Evolutionary conservation across 202 grass and related monocot species (phyloP).

Genomic region (Musa balbisiana): DNA sequence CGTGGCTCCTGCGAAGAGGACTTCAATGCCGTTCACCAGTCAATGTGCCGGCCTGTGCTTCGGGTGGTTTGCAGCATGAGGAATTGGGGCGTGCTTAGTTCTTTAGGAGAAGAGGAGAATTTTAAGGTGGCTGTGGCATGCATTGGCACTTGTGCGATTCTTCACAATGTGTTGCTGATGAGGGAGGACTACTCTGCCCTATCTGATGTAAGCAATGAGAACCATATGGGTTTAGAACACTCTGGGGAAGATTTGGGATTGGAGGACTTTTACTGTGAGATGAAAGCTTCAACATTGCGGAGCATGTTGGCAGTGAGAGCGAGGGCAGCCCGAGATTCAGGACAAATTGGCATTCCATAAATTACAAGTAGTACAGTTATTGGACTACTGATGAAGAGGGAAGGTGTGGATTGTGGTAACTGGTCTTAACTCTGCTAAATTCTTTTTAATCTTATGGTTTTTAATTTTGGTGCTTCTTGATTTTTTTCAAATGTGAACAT

Average conservation of each 20-base stretch:
- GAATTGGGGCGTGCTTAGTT: constrained; percentile 51
- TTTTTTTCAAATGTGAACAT: not conserved
- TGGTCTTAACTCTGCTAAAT: not conserved
- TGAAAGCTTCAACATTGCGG: not conserved
- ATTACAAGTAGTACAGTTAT: not conserved
- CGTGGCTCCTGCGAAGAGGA: constrained; percentile 33
- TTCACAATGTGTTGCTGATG: constrained; percentile 64
- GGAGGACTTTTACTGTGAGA: not conserved
- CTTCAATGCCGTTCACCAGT: constrained; percentile 47
- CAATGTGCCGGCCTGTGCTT: constrained; percentile 40
- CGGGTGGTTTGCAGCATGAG: constrained; percentile 44
- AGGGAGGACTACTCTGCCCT: constrained; percentile 54
- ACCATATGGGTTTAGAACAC: not conserved
- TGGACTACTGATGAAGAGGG: not conserved
- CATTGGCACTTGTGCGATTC: constrained; percentile 69
- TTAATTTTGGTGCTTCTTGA: not conserved
- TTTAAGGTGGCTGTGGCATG: constrained; percentile 45
- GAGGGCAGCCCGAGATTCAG: not conserved
- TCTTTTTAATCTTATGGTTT: not conserved
- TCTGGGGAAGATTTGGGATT: not conserved
- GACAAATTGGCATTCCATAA: not conserved
- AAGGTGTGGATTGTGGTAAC: not conserved
- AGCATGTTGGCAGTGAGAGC: constrained; percentile 1
- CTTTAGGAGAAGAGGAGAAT: constrained; percentile 52
- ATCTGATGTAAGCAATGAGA: not conserved